A percentile compares a stretch with the other conserved stretches of the same genome.
Evolutionary conservation across 108 stramenopile genomes (phyloP).

Genomic region (Nitzschia putrida): DNA sequence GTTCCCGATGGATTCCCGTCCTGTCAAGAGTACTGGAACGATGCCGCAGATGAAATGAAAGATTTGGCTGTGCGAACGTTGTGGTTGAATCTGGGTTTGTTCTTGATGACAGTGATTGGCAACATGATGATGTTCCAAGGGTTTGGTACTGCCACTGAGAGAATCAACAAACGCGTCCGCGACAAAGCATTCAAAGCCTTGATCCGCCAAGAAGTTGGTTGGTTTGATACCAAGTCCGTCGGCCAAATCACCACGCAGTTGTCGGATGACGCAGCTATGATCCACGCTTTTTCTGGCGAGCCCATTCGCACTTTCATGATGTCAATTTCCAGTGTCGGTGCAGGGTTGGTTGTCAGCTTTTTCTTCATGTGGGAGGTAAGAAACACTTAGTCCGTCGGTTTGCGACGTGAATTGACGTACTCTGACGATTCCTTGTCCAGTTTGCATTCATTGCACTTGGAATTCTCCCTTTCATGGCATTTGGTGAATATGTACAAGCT

Average conservation of each 20-base stretch:
- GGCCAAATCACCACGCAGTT: slow-evolving; percentile 68
- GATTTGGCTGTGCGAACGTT: slow-evolving; percentile 32
- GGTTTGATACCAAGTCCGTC: slow-evolving; percentile 47
- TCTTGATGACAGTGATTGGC: slow-evolving; percentile 42
- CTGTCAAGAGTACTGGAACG: slow-evolving; percentile 53
- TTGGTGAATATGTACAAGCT: slow-evolving; percentile 73
- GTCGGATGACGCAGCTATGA: slow-evolving; percentile 64
- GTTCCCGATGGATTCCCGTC: slow-evolving; percentile 16
- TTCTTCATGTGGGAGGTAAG: slow-evolving; percentile 62
- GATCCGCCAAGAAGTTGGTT: slow-evolving; percentile 57
- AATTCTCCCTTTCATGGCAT: slow-evolving; percentile 65
- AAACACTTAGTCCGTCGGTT: neutral
- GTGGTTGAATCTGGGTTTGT: slow-evolving; percentile 34
- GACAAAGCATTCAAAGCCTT: slow-evolving; percentile 52
- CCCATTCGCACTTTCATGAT: slow-evolving; percentile 61
- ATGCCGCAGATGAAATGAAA: slow-evolving; percentile 38
- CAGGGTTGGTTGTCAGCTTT: slow-evolving; percentile 61
- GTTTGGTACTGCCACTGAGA: slow-evolving; percentile 59
- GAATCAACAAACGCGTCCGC: slow-evolving; percentile 68
- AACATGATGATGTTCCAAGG: slow-evolving; percentile 50
- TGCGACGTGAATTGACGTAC: too few relatives aligned
- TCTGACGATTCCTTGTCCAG: slow-evolving; percentile 1
- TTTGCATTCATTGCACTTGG: slow-evolving; percentile 49
- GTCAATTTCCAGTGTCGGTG: slow-evolving; percentile 49
- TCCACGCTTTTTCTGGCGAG: slow-evolving; percentile 66